A percentile compares a stretch with the other conserved stretches of the same genome.
Evolutionary conservation across 2,329 filamentous ascomycete genomes (phyloP).

Genomic region (Ramularia endophylla): DNA sequence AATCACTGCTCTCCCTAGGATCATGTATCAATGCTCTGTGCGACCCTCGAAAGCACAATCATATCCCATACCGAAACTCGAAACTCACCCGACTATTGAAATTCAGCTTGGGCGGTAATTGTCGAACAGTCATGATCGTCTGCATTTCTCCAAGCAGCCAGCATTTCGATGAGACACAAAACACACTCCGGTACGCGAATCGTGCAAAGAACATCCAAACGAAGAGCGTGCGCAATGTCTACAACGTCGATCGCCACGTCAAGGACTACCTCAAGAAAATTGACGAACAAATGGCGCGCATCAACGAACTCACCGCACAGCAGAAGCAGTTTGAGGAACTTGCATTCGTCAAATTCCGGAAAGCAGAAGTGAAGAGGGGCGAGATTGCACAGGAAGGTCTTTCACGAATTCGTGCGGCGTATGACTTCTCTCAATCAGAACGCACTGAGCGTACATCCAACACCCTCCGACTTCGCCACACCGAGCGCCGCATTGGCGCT

Average conservation of each 20-base stretch:
- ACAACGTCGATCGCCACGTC: constrained; percentile 97
- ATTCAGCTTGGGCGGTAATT: constrained; percentile 95
- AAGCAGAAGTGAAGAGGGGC: constrained; percentile 81
- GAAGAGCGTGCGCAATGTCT: constrained; percentile 98
- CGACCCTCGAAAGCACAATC: constrained; percentile 82
- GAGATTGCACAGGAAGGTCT: constrained; percentile 70
- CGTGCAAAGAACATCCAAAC: constrained; percentile 99
- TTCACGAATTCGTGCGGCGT: constrained; percentile 71
- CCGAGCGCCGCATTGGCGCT: constrained; percentile 77
- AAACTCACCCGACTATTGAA: constrained; percentile 94
- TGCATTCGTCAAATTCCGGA: constrained; percentile 83
- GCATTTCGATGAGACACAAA: constrained; percentile 97
- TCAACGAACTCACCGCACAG: constrained; percentile 90
- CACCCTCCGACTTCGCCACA: constrained; percentile 75
- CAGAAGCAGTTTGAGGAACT: constrained; percentile 80
- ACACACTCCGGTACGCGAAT: constrained; percentile 95
- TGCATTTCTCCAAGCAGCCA: constrained; percentile 94
- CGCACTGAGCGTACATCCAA: constrained; percentile 70
- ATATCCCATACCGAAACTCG: constrained; percentile 96
- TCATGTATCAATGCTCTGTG: constrained; percentile 98
- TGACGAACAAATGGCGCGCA: constrained; percentile 94
- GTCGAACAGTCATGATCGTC: constrained; percentile 99
- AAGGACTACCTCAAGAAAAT: constrained; percentile 99
- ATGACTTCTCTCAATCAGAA: constrained; percentile 71
- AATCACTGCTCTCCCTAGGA: constrained; percentile 86